phyloP scores from a whole-genome alignment of 2,329 filamentous ascomycete genomes.

The Cercospora janseana region DNA sequence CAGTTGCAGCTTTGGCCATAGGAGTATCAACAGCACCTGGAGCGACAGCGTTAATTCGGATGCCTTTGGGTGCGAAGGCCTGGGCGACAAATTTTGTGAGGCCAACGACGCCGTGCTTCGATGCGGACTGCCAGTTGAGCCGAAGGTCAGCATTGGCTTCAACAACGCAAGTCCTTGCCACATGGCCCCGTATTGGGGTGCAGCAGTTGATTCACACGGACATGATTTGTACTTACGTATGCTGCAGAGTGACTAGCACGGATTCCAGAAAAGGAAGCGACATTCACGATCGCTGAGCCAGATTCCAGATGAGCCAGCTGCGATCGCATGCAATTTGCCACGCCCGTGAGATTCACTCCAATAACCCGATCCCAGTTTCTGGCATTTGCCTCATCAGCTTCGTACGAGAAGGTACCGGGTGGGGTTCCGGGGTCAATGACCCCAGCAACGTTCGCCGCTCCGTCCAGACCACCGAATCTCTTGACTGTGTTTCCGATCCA shows the following conservation, averaged over 20 bases:
- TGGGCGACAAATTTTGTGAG: conserved; percentile 26
- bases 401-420: no score
- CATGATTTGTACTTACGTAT: no score
- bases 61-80: conserved; percentile 22
- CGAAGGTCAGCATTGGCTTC: background rate
- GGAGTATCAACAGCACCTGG: conserved; percentile 37
- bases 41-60: conserved; percentile 30
- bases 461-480: conserved; percentile 37
- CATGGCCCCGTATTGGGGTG: no score
- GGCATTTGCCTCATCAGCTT: conserved; percentile 12
- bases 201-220: no score
- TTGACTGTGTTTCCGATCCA: conserved; percentile 36
- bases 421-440: conserved; percentile 29
- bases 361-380: conserved; percentile 32
- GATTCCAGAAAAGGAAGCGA: conserved; percentile 44
- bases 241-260: no score
- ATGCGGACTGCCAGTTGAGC: conserved; percentile 14
- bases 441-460: conserved; percentile 45
- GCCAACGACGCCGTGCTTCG: conserved; percentile 30
- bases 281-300: conserved; percentile 56
- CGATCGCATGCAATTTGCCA: conserved; percentile 50
- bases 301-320: conserved; percentile 46
- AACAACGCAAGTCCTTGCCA: no score
- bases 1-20: conserved; percentile 29
- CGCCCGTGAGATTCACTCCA: conserved; percentile 37